These are phyloP conservation scores for Evansstolkia leycettana DNA, from an alignment of 495 filamentous ascomycete genomes.

Conservation along the genomic window DNA sequence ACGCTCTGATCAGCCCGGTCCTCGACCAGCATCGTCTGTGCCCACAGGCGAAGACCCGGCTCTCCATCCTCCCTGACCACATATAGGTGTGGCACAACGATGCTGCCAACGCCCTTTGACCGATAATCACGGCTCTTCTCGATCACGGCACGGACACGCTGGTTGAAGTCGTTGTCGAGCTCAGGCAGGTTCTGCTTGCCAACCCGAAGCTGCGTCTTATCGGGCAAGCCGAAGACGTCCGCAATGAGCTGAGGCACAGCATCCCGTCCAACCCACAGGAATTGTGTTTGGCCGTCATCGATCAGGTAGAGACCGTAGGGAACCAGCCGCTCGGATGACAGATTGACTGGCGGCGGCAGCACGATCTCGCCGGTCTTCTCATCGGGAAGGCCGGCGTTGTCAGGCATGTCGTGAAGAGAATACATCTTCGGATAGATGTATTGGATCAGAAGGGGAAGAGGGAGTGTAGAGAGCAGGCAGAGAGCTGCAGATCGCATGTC, in stretches of 20 bases:
- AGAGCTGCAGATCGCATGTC: conserved; percentile 92
- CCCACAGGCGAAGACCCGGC: conserved; percentile 90
- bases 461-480: conserved; percentile 83
- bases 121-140: conserved; percentile 85
- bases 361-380: conserved; percentile 74
- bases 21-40: conserved; percentile 89
- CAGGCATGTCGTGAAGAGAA: conserved; percentile 97
- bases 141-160: conserved; percentile 76
- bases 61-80: conserved; percentile 92
- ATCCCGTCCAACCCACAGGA: conserved; percentile 92
- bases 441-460: conserved; percentile 83
- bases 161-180: conserved; percentile 92
- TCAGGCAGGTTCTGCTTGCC: conserved; percentile 80
- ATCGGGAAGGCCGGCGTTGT: conserved; percentile 76
- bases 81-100: conserved; percentile 83
- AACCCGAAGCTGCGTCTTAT: conserved; percentile 71
- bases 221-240: conserved; percentile 81
- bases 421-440: conserved; percentile 94
- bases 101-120: conserved; percentile 76
- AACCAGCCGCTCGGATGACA: conserved; percentile 79
- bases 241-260: conserved; percentile 77
- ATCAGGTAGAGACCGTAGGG: conserved; percentile 94
- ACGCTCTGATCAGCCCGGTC: conserved; percentile 89
- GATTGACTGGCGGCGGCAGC: conserved; percentile 73
- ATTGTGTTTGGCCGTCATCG: conserved; percentile 94